A percentile compares a stretch with the other conserved stretches of the same genome.
Evolutionary conservation across 257 asterid genomes (phyloP).

Genomic region (Fraxinus cuspidata): DNA sequence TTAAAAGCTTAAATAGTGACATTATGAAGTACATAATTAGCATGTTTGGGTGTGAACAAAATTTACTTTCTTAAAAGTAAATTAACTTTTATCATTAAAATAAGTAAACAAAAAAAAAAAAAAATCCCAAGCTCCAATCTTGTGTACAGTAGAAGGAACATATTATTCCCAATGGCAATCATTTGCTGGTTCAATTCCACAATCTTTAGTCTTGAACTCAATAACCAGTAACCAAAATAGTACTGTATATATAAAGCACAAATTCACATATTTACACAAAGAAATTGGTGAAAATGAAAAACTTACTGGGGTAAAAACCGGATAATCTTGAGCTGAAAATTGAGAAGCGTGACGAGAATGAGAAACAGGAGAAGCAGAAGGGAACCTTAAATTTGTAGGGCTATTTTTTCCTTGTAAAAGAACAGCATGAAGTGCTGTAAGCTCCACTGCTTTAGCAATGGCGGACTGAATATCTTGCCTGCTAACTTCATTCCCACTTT

Average conservation of each 20-base stretch:
- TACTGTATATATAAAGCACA: neutral
- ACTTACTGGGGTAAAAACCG: constrained; percentile 92
- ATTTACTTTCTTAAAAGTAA: too few relatives aligned
- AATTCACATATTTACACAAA: neutral
- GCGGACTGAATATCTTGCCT: constrained; percentile 66
- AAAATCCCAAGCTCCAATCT: neutral
- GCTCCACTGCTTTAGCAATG: constrained; percentile 85
- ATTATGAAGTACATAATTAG: too few relatives aligned
- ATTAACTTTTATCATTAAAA: too few relatives aligned
- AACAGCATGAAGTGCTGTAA: constrained; percentile 83
- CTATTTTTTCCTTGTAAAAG: constrained; percentile 61
- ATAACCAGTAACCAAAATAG: neutral
- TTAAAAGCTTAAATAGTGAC: too few relatives aligned
- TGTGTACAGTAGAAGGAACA: too few relatives aligned
- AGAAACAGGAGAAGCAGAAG: constrained; percentile 65
- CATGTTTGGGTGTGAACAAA: too few relatives aligned
- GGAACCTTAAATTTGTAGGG: constrained; percentile 41
- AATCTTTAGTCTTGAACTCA: neutral
- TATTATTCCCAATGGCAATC: too few relatives aligned
- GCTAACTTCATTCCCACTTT: constrained; percentile 35
- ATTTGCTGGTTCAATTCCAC: too few relatives aligned
- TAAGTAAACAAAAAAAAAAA: neutral
- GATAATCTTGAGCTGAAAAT: constrained; percentile 86
- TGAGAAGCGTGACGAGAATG: constrained; percentile 48
- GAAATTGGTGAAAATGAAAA: neutral